Evolutionary conservation across 306 rosid genomes (phyloP), one percentile per base, ranked within the genome.

Genomic region (Pueraria montana): DNA sequence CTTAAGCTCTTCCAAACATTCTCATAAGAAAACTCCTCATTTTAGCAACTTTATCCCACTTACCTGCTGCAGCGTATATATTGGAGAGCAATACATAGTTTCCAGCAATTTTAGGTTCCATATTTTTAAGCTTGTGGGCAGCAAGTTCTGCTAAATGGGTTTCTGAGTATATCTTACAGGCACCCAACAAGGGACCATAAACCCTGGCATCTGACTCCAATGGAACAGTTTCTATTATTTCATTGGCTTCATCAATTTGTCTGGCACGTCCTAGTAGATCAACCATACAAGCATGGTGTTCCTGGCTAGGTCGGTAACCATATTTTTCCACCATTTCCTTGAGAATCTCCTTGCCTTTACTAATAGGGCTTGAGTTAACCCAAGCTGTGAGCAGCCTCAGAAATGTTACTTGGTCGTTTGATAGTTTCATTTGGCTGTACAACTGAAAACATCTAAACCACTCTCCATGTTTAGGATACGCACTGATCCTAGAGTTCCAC

Each of bases 1-100:
- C n/a, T n/a, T n/a, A n/a, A n/a, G n/a, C n/a, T n/a, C n/a, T n/a
- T n/a, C n/a, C n/a, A n/a, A n/a, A n/a, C n/a, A n/a, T n/a, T n/a
- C 52, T 46, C 12, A 46, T 87, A 8, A 94, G 90, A 70, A 83
- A 84, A 72, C 90, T 86, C 85, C 97, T 92, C 94, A 94, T 87
- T 84, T 84, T 87, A 38, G 92, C 91, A 27, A 94, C 95, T 75
- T 86, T 79, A 49, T 88, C 93, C 98, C 94, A 94, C 77, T 84
- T 92, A 45, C 98, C 98, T 16, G 92, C 93, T 45, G 92, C 93
- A 74, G 97, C 97, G 78, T 90, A 89, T 84, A 92, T 89, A 89
- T 94, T 94, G 4, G 97, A 90, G 43, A 94, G 90, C 88, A 90
- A 82, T n/a, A 92, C 81, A 70, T 90, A 91, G 82, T 94, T 94